These are phyloP conservation scores for Clarkia xantiana DNA, from an alignment of 345 rosid genomes.

Conservation along the genomic window DNA sequence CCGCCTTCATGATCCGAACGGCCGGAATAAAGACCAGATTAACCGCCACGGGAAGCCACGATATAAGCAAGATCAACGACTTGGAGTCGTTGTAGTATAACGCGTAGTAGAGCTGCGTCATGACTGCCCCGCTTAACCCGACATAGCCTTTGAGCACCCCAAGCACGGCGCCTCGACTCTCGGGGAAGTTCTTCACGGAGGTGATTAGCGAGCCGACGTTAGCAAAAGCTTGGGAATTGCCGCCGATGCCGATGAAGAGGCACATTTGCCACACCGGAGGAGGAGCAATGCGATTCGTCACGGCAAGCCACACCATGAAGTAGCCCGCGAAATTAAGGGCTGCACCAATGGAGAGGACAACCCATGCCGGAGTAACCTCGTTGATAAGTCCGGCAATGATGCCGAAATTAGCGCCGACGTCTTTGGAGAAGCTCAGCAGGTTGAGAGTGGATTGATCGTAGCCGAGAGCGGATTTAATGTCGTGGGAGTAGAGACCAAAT, in stretches of 20 bases:
- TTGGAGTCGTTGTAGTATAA: constrained; percentile 10
- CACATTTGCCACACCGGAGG: constrained; percentile 13
- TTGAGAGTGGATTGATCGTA: constrained; percentile 15
- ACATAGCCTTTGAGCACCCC: constrained; percentile 13
- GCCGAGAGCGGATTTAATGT: constrained; percentile 13
- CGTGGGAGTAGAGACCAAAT: constrained; percentile 13
- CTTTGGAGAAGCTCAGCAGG: constrained; percentile 10
- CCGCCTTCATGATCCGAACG: constrained; percentile 7
- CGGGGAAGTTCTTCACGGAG: constrained; percentile 12
- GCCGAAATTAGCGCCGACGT: constrained; percentile 16
- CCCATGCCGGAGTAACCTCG: constrained; percentile 13
- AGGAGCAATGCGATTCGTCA: constrained; percentile 2
- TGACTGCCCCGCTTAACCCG: constrained; percentile 12
- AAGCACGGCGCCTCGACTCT: constrained; percentile 11
- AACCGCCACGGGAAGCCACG: constrained; percentile 14
- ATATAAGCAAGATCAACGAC: constrained; percentile 12
- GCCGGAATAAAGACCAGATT: constrained; percentile 4
- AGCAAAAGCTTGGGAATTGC: constrained; percentile 13
- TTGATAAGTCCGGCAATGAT: constrained; percentile 11
- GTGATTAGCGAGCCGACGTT: constrained; percentile 12
- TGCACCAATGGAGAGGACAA: constrained; percentile 11
- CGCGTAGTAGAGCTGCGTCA: constrained; percentile 11
- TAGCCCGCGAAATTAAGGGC: constrained; percentile 13
- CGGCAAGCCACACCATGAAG: constrained; percentile 15
- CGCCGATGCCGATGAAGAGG: constrained; percentile 10